These are phyloP conservation scores for Phytophthora podocarpi DNA, from an alignment of 352 stramenopile species.

Conservation along the genomic window DNA sequence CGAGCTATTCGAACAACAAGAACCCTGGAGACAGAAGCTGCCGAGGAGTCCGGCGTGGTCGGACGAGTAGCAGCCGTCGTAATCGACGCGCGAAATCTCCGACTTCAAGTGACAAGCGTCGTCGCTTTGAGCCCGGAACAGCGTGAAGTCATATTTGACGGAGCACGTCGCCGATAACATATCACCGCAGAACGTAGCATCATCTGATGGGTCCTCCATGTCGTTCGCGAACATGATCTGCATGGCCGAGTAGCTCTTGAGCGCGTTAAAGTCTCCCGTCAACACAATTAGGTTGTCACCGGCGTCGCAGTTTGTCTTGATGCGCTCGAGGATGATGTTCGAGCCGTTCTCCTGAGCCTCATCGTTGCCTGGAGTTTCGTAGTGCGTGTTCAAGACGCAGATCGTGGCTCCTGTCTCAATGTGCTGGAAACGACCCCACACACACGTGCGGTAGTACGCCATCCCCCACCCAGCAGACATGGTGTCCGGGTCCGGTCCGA, in stretches of 20 bases:
- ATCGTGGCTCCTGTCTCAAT: conserved; percentile 60
- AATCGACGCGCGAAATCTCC: conserved; percentile 65
- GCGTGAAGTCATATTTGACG: conserved; percentile 77
- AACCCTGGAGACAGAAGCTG: conserved; percentile 63
- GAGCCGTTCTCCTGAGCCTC: conserved; percentile 70
- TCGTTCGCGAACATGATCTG: conserved; percentile 55
- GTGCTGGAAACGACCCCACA: conserved; percentile 79
- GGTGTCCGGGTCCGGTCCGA: conserved; percentile 56
- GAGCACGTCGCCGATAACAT: conserved; percentile 62
- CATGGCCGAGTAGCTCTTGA: conserved; percentile 68
- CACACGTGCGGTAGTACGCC: conserved; percentile 72
- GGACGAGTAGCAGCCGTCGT: conserved; percentile 75
- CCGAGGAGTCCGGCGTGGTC: conserved; percentile 68
- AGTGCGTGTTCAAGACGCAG: conserved; percentile 85
- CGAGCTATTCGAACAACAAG: conserved; percentile 56
- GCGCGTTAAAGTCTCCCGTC: conserved; percentile 76
- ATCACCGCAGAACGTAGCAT: conserved; percentile 72
- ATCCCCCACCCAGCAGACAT: conserved; percentile 68
- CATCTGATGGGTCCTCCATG: conserved; percentile 52
- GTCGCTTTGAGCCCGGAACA: conserved; percentile 44
- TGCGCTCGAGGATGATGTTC: conserved; percentile 65
- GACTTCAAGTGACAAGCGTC: conserved; percentile 59
- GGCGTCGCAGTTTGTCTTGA: conserved; percentile 52
- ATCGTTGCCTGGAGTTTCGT: conserved; percentile 80
- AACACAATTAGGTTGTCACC: conserved; percentile 69